Base-by-base conservation (phyloP, 2,329 filamentous ascomycete species). In the Aspergillus cejpii region DNA sequence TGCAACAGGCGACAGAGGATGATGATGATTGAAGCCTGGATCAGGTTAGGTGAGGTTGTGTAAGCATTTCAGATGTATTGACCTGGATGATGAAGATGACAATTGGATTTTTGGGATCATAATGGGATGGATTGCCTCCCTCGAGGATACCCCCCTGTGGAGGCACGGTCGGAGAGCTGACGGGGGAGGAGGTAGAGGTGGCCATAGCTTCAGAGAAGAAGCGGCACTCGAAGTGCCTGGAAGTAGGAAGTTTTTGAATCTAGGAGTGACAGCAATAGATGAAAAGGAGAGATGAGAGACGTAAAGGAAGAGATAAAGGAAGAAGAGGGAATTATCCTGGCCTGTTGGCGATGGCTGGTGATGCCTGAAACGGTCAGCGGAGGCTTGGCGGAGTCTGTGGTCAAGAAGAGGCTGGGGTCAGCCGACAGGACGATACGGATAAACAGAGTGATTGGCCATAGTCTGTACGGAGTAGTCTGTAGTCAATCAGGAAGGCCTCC, bases 51-150 rank as follows among this genome's bases (percentile, higher is more conserved):
- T 24, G 33, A 20, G 6, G 23, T 17, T 29, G 6, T 2, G 5
- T 15, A 8, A 6, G 27, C 20, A 37, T 8, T n/a, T n/a, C n/a
- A n/a, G n/a, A n/a, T n/a, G n/a, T 17, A 24, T 62, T 26, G 69
- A 79, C 81, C 75, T 84, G 84, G 39, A 89, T 84, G 57, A 89
- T 87, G 66, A 90, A 88, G 37, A 87, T 66, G 37, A 80, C 79
- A 50, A 90, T 82, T 5, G 85, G 86, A 53, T 88, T 83, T 45
- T 78, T 83, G 8, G 82, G 58, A 55, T 84, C 80, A 67, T 84
- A 88, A 23, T 76, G 61, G 23, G 83, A 74, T 1, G 86, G 86
- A 51, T 87, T 81, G 41, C 77, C 69, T 34, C 82, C 81, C 52
- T 88, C 84, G 34, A 91, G 71, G 48, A 91, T 78, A 51, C 86